Base-by-base conservation (phyloP, 441 rosid species). In the Bocquillonia castaneifolia region DNA sequence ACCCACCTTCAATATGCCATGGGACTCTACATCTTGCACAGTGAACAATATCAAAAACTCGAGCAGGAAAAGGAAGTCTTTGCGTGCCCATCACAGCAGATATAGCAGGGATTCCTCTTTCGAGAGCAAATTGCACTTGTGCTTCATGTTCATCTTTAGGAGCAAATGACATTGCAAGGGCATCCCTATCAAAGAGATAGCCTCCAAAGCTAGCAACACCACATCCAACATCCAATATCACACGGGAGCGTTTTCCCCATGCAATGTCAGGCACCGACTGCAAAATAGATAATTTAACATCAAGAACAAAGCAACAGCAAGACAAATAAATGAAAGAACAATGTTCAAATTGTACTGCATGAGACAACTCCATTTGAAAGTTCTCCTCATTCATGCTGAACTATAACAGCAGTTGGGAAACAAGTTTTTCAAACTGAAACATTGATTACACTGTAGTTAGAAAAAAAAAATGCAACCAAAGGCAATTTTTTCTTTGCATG, bases 141-240 rank as follows among this genome's bases (percentile, higher is more conserved):
- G 96, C 98, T 83, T 91, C 98, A 76, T 93, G 98, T 73, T 93
- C 98, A 77, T 93, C 98, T 86, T 91, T 93, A 36, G 98, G 98
- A n/a, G 98, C 98, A 52, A 93, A 81, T 66, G 98, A 93, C 97
- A 93, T 89, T 10, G 93, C 70, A 15, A 93, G 80, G 62, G 83
- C 97, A 71, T 80, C 86, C 79, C 90, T 85, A 63, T 93, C 96
- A 71, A 93, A 93, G 50, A 93, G 94, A 77, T 67, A 93, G 66
- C 96, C 97, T 63, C 97, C 97, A 69, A 93, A 91, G 77, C 99
- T 91, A 69, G 99, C 97, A 72, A 89, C 99, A 53, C 96, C 97
- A 76, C 97, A 93, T 75, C 99, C 99, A 74, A 93, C 95, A 76
- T 93, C 99, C 85, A 93, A 80, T 64, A 89, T 51, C 52, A 93